Percentiles rank a stretch among this genome's conserved stretches.
Conservation (phyloP, 306 rosid genomes). For the Sindora glabra region DNA sequence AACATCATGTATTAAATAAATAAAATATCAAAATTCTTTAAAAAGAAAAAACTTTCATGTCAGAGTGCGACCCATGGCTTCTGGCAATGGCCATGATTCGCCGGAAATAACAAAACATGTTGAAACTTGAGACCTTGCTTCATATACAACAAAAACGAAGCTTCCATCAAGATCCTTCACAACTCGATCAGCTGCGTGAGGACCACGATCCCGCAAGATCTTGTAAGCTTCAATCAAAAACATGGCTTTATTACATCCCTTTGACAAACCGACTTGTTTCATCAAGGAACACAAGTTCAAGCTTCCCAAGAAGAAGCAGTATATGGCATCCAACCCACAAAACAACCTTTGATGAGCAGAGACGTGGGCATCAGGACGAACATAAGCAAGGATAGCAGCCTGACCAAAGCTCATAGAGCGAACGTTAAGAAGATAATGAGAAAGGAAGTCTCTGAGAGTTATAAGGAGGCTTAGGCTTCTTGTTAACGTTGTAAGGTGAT, state of each 20-base stretch:
- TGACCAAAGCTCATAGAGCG: slow-evolving; percentile 64
- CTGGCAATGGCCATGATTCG: too few relatives aligned
- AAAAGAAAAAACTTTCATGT: too few relatives aligned
- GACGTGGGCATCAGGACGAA: slow-evolving; percentile 36
- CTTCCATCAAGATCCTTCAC: slow-evolving; percentile 90
- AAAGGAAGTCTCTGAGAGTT: slow-evolving; percentile 69
- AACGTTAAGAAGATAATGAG: slow-evolving; percentile 55
- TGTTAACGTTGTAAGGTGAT: slow-evolving; percentile 58
- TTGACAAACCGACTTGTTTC: slow-evolving; percentile 73
- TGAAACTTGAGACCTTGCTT: too few relatives aligned
- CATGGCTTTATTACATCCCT: slow-evolving; percentile 68
- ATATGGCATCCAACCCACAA: slow-evolving; percentile 83
- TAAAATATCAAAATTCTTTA: too few relatives aligned
- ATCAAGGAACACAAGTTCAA: slow-evolving; percentile 48
- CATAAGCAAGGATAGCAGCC: slow-evolving; percentile 85
- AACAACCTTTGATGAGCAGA: slow-evolving; percentile 58
- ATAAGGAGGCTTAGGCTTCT: slow-evolving; percentile 71
- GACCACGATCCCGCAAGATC: slow-evolving; percentile 89
- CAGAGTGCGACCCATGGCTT: too few relatives aligned
- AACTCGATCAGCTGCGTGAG: slow-evolving; percentile 95
- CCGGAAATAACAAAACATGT: too few relatives aligned
- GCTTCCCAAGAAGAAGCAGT: slow-evolving; percentile 77
- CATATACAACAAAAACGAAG: slow-evolving; percentile 94
- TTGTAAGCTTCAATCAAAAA: slow-evolving; percentile 83
- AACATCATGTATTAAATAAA: too few relatives aligned